These are phyloP conservation scores for Chlamydomonas sp. DNA, from an alignment of 139 green algal genomes.

Conservation along the genomic window DNA sequence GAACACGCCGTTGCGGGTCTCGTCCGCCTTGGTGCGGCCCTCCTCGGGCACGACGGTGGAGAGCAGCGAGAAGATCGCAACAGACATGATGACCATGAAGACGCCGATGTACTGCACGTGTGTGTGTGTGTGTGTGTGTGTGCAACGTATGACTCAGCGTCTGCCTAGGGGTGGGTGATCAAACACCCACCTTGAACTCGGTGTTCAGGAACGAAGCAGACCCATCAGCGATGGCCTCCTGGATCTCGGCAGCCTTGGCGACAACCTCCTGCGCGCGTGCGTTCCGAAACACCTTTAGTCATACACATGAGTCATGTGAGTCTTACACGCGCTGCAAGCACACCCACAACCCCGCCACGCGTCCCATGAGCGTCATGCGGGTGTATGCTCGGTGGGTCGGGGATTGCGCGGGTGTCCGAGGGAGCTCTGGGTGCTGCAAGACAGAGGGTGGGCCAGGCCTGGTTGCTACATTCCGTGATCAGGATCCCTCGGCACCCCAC, in stretches of 20 bases:
- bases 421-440: not conserved
- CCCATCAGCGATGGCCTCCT: constrained; percentile 83
- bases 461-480: not conserved
- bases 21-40: constrained; percentile 30
- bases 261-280: constrained; percentile 64
- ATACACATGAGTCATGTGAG: no score
- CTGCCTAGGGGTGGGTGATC: not conserved
- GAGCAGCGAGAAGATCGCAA: constrained; percentile 91
- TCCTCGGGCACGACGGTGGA: constrained; percentile 59
- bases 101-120: constrained; percentile 59
- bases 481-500: not conserved
- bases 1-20: constrained; percentile 54
- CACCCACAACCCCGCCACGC: no score
- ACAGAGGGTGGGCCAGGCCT: not conserved
- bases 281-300: no score
- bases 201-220: constrained; percentile 88
- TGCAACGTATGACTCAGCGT: not conserved
- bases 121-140: not conserved
- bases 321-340: no score
- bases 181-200: constrained; percentile 71
- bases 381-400: no score
- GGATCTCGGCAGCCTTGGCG: constrained; percentile 79
- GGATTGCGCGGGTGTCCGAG: not conserved
- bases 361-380: no score
- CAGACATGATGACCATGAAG: constrained; percentile 85